Conservation (phyloP, 2,329 filamentous ascomycete genomes). For the Passalora sequoiae region DNA sequence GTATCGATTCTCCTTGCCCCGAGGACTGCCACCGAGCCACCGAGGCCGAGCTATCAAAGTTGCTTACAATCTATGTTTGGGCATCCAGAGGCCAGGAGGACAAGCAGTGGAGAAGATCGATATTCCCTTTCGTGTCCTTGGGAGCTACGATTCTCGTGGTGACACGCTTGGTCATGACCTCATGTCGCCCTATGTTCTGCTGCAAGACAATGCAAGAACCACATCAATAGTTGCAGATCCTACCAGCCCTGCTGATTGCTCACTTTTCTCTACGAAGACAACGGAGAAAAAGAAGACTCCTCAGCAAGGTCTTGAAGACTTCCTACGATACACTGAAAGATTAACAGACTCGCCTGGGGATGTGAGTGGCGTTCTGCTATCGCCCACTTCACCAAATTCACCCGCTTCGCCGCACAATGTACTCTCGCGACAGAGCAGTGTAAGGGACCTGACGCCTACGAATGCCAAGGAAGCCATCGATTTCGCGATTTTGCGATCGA, state of each 20-base stretch:
- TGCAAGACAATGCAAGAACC: slow-evolving; percentile 71
- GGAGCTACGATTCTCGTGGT: slow-evolving; percentile 83
- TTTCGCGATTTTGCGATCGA: slow-evolving; percentile 73
- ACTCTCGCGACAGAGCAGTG: slow-evolving; percentile 36
- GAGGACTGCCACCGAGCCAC: slow-evolving; percentile 84
- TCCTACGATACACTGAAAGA: slow-evolving; percentile 71
- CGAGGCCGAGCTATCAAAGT: slow-evolving; percentile 93
- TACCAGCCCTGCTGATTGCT: slow-evolving; percentile 9
- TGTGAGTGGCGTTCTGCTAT: slow-evolving; percentile 58
- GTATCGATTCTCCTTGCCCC: slow-evolving; percentile 80
- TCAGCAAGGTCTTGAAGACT: slow-evolving; percentile 52
- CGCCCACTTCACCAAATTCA: slow-evolving; percentile 61
- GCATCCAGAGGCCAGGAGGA: slow-evolving; percentile 80
- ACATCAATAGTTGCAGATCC: slow-evolving; percentile 33
- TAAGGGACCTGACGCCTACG: slow-evolving; percentile 44
- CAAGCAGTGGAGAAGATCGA: slow-evolving; percentile 83
- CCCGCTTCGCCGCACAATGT: slow-evolving; percentile 44
- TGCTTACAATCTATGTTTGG: slow-evolving; percentile 82
- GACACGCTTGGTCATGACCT: slow-evolving; percentile 89
- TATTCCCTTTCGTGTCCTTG: slow-evolving; percentile 85
- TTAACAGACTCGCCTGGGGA: slow-evolving; percentile 58
- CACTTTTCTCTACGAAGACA: slow-evolving; percentile 18
- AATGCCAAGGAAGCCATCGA: slow-evolving; percentile 82
- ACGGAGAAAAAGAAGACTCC: slow-evolving; percentile 35
- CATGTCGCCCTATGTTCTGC: slow-evolving; percentile 86